These are phyloP conservation scores for slime mould (Dictyostelium discoideum) DNA, from an alignment of 78 protist species.

Conservation along the genomic window DNA sequence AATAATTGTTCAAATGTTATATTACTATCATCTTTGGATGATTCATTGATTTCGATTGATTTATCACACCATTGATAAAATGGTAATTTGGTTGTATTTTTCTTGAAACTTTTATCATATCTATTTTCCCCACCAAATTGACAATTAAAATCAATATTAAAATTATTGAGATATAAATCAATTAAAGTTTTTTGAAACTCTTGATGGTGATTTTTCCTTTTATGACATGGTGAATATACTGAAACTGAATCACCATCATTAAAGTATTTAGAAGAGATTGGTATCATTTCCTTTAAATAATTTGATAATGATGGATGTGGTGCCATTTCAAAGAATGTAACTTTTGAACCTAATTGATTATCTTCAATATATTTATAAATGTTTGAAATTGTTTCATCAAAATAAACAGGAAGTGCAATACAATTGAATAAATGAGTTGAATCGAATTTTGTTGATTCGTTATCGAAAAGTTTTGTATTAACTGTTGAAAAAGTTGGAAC, in stretches of 20 bases:
- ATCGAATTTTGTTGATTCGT: background rate
- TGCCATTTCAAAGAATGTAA: constrained; percentile 36
- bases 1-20: background rate
- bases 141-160: background rate
- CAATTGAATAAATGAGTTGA: background rate
- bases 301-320: constrained; percentile 51
- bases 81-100: background rate
- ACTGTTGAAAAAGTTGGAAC: background rate
- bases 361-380: background rate
- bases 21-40: background rate
- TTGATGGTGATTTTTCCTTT: background rate
- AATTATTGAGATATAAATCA: background rate
- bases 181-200: background rate
- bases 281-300: constrained; percentile 35
- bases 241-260: background rate
- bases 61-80: background rate
- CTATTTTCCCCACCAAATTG: background rate
- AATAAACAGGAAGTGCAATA: background rate
- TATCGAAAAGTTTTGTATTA: background rate
- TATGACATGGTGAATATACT: background rate
- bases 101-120: background rate
- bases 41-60: background rate
- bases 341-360: background rate
- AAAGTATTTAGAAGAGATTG: background rate
- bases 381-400: background rate